phyloP scores from a whole-genome alignment of 352 stramenopile genomes.

The Phytopythium vexans region DNA sequence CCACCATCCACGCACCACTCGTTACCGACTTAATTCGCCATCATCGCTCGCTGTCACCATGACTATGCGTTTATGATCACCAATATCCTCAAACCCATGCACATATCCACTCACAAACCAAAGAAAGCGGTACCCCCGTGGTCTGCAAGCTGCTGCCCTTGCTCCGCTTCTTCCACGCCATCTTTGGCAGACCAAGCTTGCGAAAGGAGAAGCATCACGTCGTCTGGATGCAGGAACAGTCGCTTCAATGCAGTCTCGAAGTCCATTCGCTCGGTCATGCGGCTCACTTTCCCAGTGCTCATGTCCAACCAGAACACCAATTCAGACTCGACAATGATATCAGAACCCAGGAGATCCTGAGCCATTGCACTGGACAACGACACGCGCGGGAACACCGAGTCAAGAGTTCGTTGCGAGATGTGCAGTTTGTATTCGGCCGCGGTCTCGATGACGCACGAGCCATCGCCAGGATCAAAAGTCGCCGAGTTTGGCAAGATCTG shows the following conservation, averaged over 20 bases:
- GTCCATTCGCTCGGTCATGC: conserved; percentile 9
- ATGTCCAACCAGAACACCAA: conserved; percentile 5
- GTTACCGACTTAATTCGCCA: too few species aligned
- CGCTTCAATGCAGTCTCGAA: not conserved
- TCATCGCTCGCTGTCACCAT: too few species aligned
- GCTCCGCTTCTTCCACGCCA: not conserved
- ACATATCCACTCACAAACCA: conserved; percentile 1
- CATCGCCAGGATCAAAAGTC: conserved; percentile 5
- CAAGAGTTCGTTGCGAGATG: conserved; percentile 3
- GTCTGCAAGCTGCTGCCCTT: not conserved
- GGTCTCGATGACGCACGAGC: conserved; percentile 5
- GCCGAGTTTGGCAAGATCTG: conserved; percentile 5
- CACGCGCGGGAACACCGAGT: not conserved
- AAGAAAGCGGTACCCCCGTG: not conserved
- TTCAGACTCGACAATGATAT: conserved; percentile 4
- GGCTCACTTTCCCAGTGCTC: conserved; percentile 1
- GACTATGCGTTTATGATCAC: conserved; percentile 3
- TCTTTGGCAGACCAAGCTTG: conserved; percentile 1
- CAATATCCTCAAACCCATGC: conserved; percentile 2
- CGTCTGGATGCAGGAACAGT: conserved; percentile 1
- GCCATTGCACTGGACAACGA: not conserved
- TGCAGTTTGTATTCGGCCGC: conserved; percentile 10
- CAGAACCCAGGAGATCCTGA: not conserved
- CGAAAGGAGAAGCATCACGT: conserved; percentile 2
- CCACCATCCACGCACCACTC: too few species aligned